Evolutionary conservation across 306 rosid species (phyloP).

Genomic region (cucumber (Cucumis sativus)): DNA sequence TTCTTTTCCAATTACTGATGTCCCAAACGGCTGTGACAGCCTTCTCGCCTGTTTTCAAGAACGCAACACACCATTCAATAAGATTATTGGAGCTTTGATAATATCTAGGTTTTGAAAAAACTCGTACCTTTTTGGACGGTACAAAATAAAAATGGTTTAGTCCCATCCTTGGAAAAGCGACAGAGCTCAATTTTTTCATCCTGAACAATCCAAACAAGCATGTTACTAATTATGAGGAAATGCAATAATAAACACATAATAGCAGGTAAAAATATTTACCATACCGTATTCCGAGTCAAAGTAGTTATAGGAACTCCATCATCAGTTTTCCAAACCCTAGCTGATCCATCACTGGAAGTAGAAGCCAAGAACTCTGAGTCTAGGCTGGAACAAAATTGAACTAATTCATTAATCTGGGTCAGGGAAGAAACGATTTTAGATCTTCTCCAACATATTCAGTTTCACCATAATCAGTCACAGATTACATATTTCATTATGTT

Average conservation of each 20-base stretch:
- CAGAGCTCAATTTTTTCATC: slow-evolving; percentile 88
- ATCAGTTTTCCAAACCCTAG: slow-evolving; percentile 72
- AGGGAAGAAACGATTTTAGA: not conserved
- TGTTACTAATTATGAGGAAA: not conserved
- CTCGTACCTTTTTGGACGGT: slow-evolving; percentile 60
- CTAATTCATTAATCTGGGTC: slow-evolving; percentile 10
- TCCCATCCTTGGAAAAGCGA: slow-evolving; percentile 89
- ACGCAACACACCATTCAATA: slow-evolving; percentile 5
- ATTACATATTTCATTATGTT: not conserved
- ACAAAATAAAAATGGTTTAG: slow-evolving; percentile 83
- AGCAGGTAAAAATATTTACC: slow-evolving; percentile 5
- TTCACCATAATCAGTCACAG: not conserved
- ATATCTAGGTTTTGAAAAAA: not conserved
- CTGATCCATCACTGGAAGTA: slow-evolving; percentile 83
- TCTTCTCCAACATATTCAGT: slow-evolving; percentile 9
- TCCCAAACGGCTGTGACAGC: slow-evolving; percentile 69
- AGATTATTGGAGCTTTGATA: not conserved
- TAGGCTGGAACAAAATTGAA: slow-evolving; percentile 40
- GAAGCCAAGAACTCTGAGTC: slow-evolving; percentile 87
- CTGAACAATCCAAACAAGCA: slow-evolving; percentile 24
- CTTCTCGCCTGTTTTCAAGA: slow-evolving; percentile 43
- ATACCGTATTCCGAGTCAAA: slow-evolving; percentile 63
- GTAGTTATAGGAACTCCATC: slow-evolving; percentile 82
- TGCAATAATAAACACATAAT: not conserved
- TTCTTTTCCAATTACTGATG: slow-evolving; percentile 78